Percentiles rank a stretch among this genome's conserved stretches.
Evolutionary conservation across 192 early-diverging fungal genomes (phyloP).

Genomic region (Backusella tuberculispora): DNA sequence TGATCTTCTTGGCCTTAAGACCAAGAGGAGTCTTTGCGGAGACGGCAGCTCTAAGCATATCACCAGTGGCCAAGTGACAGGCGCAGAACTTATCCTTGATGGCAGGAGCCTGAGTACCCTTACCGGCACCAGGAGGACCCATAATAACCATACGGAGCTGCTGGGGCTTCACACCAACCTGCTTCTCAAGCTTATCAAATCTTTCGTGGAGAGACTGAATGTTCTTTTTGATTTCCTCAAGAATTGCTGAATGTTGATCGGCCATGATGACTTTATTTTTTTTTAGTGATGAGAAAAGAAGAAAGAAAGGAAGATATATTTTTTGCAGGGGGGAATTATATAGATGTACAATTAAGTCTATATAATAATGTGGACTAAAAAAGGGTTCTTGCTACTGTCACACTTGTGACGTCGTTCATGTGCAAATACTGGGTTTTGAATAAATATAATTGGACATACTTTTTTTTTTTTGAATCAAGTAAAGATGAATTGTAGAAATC

Average conservation of each 20-base stretch:
- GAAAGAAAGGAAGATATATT: background rate
- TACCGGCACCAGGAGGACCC: slow-evolving; percentile 90
- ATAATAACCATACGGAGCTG: slow-evolving; percentile 82
- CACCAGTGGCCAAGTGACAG: slow-evolving; percentile 98
- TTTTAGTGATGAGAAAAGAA: background rate
- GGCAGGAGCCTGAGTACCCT: slow-evolving; percentile 83
- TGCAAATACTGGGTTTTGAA: background rate
- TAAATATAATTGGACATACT: background rate
- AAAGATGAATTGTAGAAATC: no score
- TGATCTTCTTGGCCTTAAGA: slow-evolving; percentile 97
- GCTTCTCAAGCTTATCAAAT: slow-evolving; percentile 45
- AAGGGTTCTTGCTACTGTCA: slow-evolving; percentile 1
- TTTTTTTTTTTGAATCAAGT: background rate
- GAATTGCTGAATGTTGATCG: slow-evolving; percentile 40
- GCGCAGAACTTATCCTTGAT: slow-evolving; percentile 97
- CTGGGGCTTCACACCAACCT: slow-evolving; percentile 35
- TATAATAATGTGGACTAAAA: background rate
- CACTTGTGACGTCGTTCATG: slow-evolving; percentile 1
- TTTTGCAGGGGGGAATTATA: slow-evolving; percentile 13
- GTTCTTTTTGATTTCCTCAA: slow-evolving; percentile 52
- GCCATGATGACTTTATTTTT: slow-evolving; percentile 28
- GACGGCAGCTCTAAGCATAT: slow-evolving; percentile 98
- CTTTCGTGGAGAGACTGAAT: slow-evolving; percentile 44
- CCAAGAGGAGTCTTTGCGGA: slow-evolving; percentile 90
- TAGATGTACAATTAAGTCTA: no score